phyloP scores from a whole-genome alignment of 2,329 filamentous ascomycete species.

The Cadophora luteo-olivacea region DNA sequence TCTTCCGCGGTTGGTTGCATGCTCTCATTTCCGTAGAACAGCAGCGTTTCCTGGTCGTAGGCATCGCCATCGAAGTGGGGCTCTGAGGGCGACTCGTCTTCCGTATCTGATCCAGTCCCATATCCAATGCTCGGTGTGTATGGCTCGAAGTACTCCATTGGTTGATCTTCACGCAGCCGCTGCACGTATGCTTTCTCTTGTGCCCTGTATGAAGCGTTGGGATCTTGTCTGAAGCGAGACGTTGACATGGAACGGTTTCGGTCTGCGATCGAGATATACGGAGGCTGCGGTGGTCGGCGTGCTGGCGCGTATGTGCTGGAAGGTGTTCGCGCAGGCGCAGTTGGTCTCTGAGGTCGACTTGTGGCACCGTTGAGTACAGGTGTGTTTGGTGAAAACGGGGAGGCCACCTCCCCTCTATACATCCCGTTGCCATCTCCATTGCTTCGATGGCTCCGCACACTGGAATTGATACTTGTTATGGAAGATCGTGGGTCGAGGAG shows the following conservation, averaged over 20 bases:
- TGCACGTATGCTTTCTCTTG: slow-evolving; percentile 97
- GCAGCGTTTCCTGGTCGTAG: slow-evolving; percentile 89
- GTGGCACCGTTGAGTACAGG: slow-evolving; percentile 52
- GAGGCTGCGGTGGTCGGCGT: slow-evolving; percentile 57
- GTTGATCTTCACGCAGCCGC: slow-evolving; percentile 81
- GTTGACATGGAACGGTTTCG: slow-evolving; percentile 63
- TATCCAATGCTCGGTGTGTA: slow-evolving; percentile 73
- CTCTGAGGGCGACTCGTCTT: slow-evolving; percentile 90
- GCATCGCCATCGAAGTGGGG: slow-evolving; percentile 81
- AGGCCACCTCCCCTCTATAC: slow-evolving; percentile 32
- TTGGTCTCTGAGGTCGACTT: slow-evolving; percentile 69
- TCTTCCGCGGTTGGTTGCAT: slow-evolving; percentile 90
- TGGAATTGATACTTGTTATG: slow-evolving; percentile 41
- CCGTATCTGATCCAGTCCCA: slow-evolving; percentile 77
- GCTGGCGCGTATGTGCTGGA: slow-evolving; percentile 80
- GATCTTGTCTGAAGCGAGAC: slow-evolving; percentile 64
- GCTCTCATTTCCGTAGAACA: slow-evolving; percentile 92
- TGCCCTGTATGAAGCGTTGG: slow-evolving; percentile 76
- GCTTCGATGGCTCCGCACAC: slow-evolving; percentile 50
- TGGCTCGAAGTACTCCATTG: slow-evolving; percentile 58
- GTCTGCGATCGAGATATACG: slow-evolving; percentile 49
- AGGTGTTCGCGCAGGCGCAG: slow-evolving; percentile 73
- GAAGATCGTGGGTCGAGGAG: slow-evolving; percentile 38
- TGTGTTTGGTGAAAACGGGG: slow-evolving; percentile 35
- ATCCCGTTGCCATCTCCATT: slow-evolving; percentile 46